Conservation (phyloP, 805 yeast species). For the Kurtzmaniella fragi region DNA sequence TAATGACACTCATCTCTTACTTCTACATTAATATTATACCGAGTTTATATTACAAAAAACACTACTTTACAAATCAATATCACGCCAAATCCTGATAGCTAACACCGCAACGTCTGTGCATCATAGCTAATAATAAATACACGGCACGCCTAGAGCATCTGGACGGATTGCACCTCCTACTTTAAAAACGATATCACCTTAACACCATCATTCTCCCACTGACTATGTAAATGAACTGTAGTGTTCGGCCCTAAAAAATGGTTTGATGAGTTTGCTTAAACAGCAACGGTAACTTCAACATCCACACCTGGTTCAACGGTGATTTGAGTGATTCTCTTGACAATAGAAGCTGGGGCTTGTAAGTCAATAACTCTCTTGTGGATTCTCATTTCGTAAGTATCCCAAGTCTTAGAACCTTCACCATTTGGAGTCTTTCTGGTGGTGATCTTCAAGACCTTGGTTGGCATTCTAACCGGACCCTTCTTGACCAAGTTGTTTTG, state of each 20-base stretch:
- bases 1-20: too few relatives aligned
- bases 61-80: slow-evolving; percentile 9
- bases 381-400: slow-evolving; percentile 98
- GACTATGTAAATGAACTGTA: not conserved
- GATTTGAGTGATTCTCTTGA: slow-evolving; percentile 95
- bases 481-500: slow-evolving; percentile 80
- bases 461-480: slow-evolving; percentile 99
- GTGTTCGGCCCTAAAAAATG: not conserved
- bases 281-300: slow-evolving; percentile 90
- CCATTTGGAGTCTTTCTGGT: slow-evolving; percentile 99
- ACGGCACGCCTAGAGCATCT: slow-evolving; percentile 62
- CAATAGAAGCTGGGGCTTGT: slow-evolving; percentile 90
- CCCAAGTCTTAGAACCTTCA: slow-evolving; percentile 99
- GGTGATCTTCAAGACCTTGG: slow-evolving; percentile 95
- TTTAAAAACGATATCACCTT: not conserved
- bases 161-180: slow-evolving; percentile 23
- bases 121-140: slow-evolving; percentile 25
- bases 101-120: slow-evolving; percentile 55
- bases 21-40: not conserved
- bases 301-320: slow-evolving; percentile 99
- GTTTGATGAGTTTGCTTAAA: slow-evolving; percentile 39
- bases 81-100: slow-evolving; percentile 52
- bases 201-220: slow-evolving; percentile 1
- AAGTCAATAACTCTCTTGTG: slow-evolving; percentile 99
- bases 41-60: slow-evolving; percentile 2